Conservation (phyloP, 2,329 filamentous ascomycete species). For the Onygenales sp. region DNA sequence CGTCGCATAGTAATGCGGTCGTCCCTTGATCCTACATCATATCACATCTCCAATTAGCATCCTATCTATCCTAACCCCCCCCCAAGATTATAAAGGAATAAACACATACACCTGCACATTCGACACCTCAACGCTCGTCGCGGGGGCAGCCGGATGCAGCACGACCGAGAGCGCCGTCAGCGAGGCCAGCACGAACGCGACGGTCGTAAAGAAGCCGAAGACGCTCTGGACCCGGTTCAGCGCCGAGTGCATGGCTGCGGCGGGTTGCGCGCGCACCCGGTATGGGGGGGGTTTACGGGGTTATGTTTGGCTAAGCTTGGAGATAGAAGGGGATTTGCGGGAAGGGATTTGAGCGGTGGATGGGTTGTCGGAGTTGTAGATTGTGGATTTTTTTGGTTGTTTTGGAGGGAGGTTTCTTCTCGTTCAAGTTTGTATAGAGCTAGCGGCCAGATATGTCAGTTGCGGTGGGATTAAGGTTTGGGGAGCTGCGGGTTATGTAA, state of each 20-base stretch:
- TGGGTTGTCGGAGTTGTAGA: too few species aligned
- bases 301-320: too few species aligned
- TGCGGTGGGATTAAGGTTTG: too few species aligned
- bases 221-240: conserved; percentile 79
- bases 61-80: too few species aligned
- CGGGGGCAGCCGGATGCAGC: conserved; percentile 38
- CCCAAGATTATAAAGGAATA: conserved; percentile 6
- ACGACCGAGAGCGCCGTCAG: conserved; percentile 76
- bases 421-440: too few species aligned
- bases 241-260: conserved; percentile 68
- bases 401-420: too few species aligned
- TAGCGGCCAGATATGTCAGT: too few species aligned
- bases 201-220: conserved; percentile 97
- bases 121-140: conserved; percentile 43
- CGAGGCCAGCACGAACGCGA: conserved; percentile 69
- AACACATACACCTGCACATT: conserved; percentile 73
- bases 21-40: conserved; percentile 61
- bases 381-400: too few species aligned
- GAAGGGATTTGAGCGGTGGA: too few species aligned
- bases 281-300: background rate
- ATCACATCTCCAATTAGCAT: too few species aligned
- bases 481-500: too few species aligned
- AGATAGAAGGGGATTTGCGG: too few species aligned
- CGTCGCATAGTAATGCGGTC: conserved; percentile 88
- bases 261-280: background rate